Evolutionary conservation across 2,329 filamentous ascomycete species (phyloP), one percentile per base, ranked within the genome.

Genomic region (Torrubiella hemipterigena): DNA sequence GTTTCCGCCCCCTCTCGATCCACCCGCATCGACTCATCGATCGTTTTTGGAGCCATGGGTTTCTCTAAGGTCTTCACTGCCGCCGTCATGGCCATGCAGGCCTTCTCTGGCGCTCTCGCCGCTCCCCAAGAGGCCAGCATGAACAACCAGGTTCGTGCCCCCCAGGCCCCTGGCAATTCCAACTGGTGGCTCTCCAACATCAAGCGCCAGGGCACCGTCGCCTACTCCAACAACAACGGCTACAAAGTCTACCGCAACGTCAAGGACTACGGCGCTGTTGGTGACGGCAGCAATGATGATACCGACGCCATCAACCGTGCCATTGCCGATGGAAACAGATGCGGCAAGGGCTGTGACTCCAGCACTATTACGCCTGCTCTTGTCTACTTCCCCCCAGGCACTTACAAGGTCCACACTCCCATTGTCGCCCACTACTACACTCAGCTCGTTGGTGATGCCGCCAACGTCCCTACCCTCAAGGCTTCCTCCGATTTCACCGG

Each of bases 381-480:
- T 11, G 75, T 96, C 32, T 96, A 93, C 64, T 93, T 96, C 63
- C 87, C 86, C 23, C 66, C 83, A 9, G 87, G 89, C 42, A 93
- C 77, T 34, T 96, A 95, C 50, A 49, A 81, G 13, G 77, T 96
- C 44, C 84, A 76, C 50, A 69, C 65, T 47, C 83, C 89, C 15
- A 73, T 96, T 42, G 59, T 86, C 31, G 80, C 86, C 52, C 80
- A 79, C 56, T 96, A 96, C 67, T 94, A 94, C 63, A 93, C 87
- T 8, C 86, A 95, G 54, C 73, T 96, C 38, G 67, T 95, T 21
- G 89, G 89, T 35, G 86, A 96, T 60, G 76, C 79, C 29, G 50
- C 72, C 45, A 64, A 70, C 39, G 56, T 78, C 11, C 86, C 89
- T 0, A 78, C 77, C 0, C 65, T 95, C 54, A 85, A 89, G 61